A percentile compares a stretch with the other conserved stretches of the same genome.
Evolutionary conservation across 768 basidiomycete species (phyloP).

Genomic region (Mycena galericulata): DNA sequence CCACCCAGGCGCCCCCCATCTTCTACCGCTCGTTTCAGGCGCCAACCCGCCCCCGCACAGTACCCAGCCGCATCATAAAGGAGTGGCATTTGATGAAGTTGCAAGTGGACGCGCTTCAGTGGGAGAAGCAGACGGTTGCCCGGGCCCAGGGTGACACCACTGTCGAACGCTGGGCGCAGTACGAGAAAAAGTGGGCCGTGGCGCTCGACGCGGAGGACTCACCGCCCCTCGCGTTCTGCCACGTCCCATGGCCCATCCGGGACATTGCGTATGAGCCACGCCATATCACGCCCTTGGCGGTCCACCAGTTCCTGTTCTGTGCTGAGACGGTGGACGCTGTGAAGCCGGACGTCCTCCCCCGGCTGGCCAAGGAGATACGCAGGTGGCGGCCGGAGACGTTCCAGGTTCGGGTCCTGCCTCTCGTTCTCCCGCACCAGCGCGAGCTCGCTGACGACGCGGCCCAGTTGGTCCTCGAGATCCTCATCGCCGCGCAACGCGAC

Average conservation of each 20-base stretch:
- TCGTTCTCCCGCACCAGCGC: not conserved
- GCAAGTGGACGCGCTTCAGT: not conserved
- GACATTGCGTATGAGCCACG: not conserved
- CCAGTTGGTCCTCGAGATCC: constrained; percentile 8
- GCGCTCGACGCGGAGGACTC: not conserved
- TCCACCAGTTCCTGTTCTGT: constrained; percentile 13
- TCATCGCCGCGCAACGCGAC: constrained; percentile 7
- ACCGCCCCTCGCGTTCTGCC: not conserved
- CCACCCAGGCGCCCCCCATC: constrained; percentile 2
- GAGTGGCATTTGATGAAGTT: not conserved
- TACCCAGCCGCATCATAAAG: not conserved
- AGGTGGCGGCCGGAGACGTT: constrained; percentile 16
- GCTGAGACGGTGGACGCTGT: not conserved
- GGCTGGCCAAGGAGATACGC: not conserved
- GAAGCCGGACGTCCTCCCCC: not conserved
- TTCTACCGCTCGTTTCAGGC: not conserved
- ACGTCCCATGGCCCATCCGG: constrained; percentile 23
- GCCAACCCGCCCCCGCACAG: not conserved
- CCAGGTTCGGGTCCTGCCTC: not conserved
- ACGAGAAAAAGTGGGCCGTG: constrained; percentile 4
- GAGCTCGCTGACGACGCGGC: not conserved
- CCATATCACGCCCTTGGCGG: constrained; percentile 15
- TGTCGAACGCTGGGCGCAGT: not conserved
- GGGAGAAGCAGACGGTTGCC: not conserved
- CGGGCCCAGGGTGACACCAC: not conserved